These are phyloP conservation scores for Pyricularia sp. DNA, from an alignment of 2,329 filamentous ascomycete species.

Conservation along the genomic window DNA sequence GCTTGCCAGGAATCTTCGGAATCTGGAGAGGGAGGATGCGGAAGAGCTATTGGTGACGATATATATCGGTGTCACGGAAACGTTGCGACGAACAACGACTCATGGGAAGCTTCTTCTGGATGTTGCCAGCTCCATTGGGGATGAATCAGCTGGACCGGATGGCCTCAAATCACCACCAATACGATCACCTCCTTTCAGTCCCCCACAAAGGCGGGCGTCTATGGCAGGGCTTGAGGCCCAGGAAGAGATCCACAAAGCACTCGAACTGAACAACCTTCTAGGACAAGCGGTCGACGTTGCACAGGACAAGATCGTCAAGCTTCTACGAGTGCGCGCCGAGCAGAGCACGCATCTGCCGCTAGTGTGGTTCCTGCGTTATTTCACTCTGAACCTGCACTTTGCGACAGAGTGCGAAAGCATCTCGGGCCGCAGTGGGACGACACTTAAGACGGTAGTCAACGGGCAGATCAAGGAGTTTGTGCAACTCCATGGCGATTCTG, in stretches of 20 bases:
- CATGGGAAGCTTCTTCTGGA: constrained; percentile 94
- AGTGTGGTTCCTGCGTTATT: constrained; percentile 67
- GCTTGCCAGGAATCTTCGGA: constrained; percentile 77
- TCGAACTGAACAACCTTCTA: constrained; percentile 70
- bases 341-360: constrained; percentile 61
- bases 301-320: constrained; percentile 66
- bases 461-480: constrained; percentile 76
- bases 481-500: constrained; percentile 57
- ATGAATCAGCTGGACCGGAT: constrained; percentile 23
- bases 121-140: constrained; percentile 67
- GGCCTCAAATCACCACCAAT: constrained; percentile 37
- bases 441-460: constrained; percentile 72
- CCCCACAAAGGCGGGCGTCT: constrained; percentile 27
- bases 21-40: constrained; percentile 73
- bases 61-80: constrained; percentile 83
- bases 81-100: constrained; percentile 72
- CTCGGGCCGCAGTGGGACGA: constrained; percentile 66
- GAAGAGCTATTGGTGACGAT: constrained; percentile 74
- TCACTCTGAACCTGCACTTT: constrained; percentile 73
- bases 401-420: constrained; percentile 81
- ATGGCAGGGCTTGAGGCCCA: constrained; percentile 42
- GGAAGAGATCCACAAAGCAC: constrained; percentile 65
- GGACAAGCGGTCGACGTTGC: constrained; percentile 74
- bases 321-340: constrained; percentile 68
- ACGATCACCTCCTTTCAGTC: constrained; percentile 44